These are phyloP conservation scores for Rozella allomycis DNA, from an alignment of 371 early-diverging fungal genomes.

Conservation along the genomic window DNA sequence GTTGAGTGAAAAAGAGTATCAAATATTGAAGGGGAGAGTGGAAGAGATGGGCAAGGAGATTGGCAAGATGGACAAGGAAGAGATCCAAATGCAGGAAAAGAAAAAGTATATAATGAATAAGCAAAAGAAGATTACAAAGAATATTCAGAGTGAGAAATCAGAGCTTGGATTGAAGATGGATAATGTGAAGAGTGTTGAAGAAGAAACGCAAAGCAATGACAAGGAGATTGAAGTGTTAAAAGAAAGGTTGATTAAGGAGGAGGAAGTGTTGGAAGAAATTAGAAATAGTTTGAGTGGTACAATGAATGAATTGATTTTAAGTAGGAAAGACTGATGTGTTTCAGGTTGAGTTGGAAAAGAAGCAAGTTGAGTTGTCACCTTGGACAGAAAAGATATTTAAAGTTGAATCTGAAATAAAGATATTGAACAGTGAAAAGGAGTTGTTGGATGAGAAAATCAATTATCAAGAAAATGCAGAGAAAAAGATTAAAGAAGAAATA, in stretches of 20 bases:
- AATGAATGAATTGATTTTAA: constrained; percentile 27
- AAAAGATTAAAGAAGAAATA: constrained; percentile 39
- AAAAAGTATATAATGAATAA: constrained; percentile 50
- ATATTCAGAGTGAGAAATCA: constrained; percentile 17
- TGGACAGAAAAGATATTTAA: constrained; percentile 63
- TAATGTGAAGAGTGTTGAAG: constrained; percentile 1
- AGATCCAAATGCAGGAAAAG: constrained; percentile 50
- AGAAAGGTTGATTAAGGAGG: constrained; percentile 24
- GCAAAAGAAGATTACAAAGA: constrained; percentile 38
- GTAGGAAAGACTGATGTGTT: constrained; percentile 48
- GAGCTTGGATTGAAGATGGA: constrained; percentile 24
- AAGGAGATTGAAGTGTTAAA: constrained; percentile 14
- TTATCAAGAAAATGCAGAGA: constrained; percentile 14
- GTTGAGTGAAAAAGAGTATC: too few species aligned
- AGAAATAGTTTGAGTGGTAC: constrained; percentile 37
- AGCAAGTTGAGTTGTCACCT: constrained; percentile 55
- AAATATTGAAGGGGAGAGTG: constrained; percentile 31
- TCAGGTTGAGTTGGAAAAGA: constrained; percentile 42
- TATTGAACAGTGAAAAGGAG: constrained; percentile 32
- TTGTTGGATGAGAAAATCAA: constrained; percentile 11
- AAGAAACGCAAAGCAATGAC: constrained; percentile 2
- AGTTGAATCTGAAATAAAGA: constrained; percentile 46
- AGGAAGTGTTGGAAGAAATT: constrained; percentile 33
- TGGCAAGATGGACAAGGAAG: constrained; percentile 47
- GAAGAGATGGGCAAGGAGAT: constrained; percentile 33